Percentiles rank a stretch among this genome's conserved stretches.
Conservation (phyloP, 148 eudicot genomes). For the Chenopodium album region DNA sequence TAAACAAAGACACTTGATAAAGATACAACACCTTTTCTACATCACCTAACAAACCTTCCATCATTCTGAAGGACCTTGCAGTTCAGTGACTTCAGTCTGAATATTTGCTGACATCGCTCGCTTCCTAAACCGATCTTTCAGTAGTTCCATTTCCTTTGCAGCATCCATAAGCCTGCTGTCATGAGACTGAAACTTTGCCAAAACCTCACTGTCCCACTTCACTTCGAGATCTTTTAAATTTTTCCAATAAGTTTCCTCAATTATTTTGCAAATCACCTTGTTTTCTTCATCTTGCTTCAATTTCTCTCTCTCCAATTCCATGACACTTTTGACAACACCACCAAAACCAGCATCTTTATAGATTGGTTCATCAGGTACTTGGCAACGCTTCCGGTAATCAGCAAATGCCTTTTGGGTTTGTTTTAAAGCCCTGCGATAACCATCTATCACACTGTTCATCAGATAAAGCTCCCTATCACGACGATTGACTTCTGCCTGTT, state of each 20-base stretch:
- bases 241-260: slow-evolving; percentile 30
- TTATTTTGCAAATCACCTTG: slow-evolving; percentile 25
- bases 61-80: neutral
- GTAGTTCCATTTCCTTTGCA: slow-evolving; percentile 34
- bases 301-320: slow-evolving; percentile 60
- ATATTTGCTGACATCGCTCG: neutral
- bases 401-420: slow-evolving; percentile 48
- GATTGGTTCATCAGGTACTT: slow-evolving; percentile 60
- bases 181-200: slow-evolving; percentile 27
- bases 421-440: slow-evolving; percentile 73
- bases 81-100: neutral
- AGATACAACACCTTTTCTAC: slow-evolving; percentile 8
- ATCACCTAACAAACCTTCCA: slow-evolving; percentile 6
- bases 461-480: slow-evolving; percentile 68
- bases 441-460: slow-evolving; percentile 64
- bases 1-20: neutral
- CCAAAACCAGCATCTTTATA: slow-evolving; percentile 87
- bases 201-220: slow-evolving; percentile 28
- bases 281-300: slow-evolving; percentile 59
- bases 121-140: slow-evolving; percentile 25
- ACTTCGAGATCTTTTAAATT: slow-evolving; percentile 22
- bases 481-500: slow-evolving; percentile 45
- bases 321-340: slow-evolving; percentile 64
- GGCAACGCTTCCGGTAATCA: slow-evolving; percentile 51
- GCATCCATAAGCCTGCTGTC: slow-evolving; percentile 39